These are phyloP conservation scores for Fusarium tupiense DNA, from an alignment of 2,329 filamentous ascomycete genomes.

Conservation along the genomic window DNA sequence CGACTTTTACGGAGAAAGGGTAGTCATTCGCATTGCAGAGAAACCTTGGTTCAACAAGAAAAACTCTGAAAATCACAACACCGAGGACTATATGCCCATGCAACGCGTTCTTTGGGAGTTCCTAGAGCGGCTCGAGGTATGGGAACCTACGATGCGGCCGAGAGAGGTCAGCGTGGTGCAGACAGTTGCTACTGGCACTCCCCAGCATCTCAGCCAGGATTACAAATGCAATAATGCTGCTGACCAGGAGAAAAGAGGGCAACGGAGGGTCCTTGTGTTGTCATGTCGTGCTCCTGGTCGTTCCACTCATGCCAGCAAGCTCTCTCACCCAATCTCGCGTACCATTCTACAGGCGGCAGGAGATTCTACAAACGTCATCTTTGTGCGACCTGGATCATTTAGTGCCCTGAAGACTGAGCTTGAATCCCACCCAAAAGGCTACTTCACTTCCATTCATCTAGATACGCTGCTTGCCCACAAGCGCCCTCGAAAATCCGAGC, in stretches of 20 bases:
- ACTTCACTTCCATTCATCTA: neutral
- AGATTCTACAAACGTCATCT: neutral
- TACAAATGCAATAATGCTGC: accelerated
- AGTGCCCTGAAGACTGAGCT: neutral
- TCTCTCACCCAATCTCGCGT: neutral
- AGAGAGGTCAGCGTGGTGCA: neutral
- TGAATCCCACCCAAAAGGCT: neutral
- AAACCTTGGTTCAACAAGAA: neutral
- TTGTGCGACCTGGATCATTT: neutral
- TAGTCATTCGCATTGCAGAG: neutral
- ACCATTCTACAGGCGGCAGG: neutral
- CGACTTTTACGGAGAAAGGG: neutral
- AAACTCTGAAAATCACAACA: neutral
- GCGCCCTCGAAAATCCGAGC: neutral
- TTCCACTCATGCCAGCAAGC: neutral
- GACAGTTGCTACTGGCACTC: neutral
- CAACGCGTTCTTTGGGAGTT: neutral
- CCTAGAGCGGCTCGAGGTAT: neutral
- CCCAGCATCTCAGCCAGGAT: neutral
- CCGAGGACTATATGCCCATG: neutral
- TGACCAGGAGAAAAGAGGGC: neutral
- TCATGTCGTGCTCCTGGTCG: neutral
- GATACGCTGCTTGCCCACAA: neutral
- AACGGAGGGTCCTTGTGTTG: neutral
- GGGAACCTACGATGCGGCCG: neutral